A percentile compares a stretch with the other conserved stretches of the same genome.
phyloP scores from a whole-genome alignment of 331 rosid species.

The Spiraea crenata region DNA sequence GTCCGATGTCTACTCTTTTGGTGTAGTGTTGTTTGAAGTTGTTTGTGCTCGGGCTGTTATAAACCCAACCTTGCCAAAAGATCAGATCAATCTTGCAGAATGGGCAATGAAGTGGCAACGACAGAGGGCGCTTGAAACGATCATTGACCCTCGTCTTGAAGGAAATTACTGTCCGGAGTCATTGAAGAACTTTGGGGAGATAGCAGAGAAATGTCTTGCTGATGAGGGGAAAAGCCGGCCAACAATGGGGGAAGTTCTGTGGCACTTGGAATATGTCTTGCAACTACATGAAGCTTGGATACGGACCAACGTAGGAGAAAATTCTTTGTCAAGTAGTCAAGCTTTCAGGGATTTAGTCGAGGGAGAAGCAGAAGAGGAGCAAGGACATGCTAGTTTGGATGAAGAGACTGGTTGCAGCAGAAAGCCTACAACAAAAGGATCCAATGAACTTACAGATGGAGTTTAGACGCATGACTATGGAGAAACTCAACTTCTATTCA shows the following conservation, averaged over 20 bases:
- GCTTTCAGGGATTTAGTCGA: slow-evolving; percentile 32
- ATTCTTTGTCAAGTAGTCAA: slow-evolving; percentile 45
- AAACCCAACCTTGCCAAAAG: slow-evolving; percentile 50
- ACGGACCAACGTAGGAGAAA: slow-evolving; percentile 29
- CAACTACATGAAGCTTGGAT: slow-evolving; percentile 94
- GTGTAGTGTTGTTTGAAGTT: slow-evolving; percentile 61
- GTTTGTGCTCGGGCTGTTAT: slow-evolving; percentile 61
- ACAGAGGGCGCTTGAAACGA: slow-evolving; percentile 41
- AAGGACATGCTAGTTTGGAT: slow-evolving; percentile 31
- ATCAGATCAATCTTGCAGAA: slow-evolving; percentile 56
- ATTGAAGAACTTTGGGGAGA: slow-evolving; percentile 44
- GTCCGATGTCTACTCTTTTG: slow-evolving; percentile 70
- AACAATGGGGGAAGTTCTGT: slow-evolving; percentile 61
- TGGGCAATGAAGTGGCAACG: slow-evolving; percentile 57
- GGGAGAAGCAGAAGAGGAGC: slow-evolving; percentile 32
- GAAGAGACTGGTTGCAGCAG: slow-evolving; percentile 28
- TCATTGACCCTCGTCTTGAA: slow-evolving; percentile 42
- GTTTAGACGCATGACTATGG: slow-evolving; percentile 16
- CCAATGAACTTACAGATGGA: background rate
- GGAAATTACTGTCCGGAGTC: slow-evolving; percentile 52
- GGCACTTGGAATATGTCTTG: slow-evolving; percentile 56
- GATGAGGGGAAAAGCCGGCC: slow-evolving; percentile 58
- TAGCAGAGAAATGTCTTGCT: slow-evolving; percentile 61
- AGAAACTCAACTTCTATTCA: slow-evolving; percentile 27
- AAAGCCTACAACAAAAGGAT: background rate